Evolutionary conservation across 495 filamentous ascomycete genomes (phyloP).

Genomic region (Cryomyces antarcticus): DNA sequence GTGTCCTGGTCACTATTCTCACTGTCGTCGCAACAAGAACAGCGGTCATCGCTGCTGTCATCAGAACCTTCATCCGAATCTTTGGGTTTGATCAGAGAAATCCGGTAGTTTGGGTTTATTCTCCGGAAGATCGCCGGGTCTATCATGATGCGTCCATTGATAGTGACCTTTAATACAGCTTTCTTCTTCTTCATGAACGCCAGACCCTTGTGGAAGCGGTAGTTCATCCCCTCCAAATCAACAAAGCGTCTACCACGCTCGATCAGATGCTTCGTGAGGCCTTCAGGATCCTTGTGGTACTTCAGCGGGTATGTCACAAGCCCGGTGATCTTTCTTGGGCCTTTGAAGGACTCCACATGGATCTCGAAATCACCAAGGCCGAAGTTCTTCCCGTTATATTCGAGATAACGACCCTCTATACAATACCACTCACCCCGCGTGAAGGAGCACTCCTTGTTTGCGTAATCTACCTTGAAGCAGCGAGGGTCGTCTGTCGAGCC

Average conservation of each 20-base stretch:
- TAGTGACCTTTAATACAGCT: slow-evolving; percentile 61
- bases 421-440: slow-evolving; percentile 63
- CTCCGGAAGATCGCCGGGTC: slow-evolving; percentile 72
- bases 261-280: slow-evolving; percentile 44
- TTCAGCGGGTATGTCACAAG: slow-evolving; percentile 61
- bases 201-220: slow-evolving; percentile 63
- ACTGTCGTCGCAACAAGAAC: slow-evolving; percentile 24
- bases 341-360: slow-evolving; percentile 63
- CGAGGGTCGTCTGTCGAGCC: slow-evolving; percentile 62
- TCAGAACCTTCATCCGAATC: slow-evolving; percentile 49
- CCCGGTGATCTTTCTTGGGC: slow-evolving; percentile 62
- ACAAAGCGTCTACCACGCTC: slow-evolving; percentile 80
- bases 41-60: slow-evolving; percentile 28
- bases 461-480: slow-evolving; percentile 76
- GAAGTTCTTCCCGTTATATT: slow-evolving; percentile 63
- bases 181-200: slow-evolving; percentile 74
- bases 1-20: slow-evolving; percentile 11
- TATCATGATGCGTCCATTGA: slow-evolving; percentile 83
- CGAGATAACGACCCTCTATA: slow-evolving; percentile 67
- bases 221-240: slow-evolving; percentile 59
- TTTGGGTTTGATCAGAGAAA: slow-evolving; percentile 58
- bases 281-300: slow-evolving; percentile 58
- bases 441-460: slow-evolving; percentile 48
- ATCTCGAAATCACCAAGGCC: slow-evolving; percentile 49
- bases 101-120: slow-evolving; percentile 74